A percentile compares a stretch with the other conserved stretches of the same genome.
phyloP scores from a whole-genome alignment of 495 filamentous ascomycete species.

The Talaromyces wortmannii region DNA sequence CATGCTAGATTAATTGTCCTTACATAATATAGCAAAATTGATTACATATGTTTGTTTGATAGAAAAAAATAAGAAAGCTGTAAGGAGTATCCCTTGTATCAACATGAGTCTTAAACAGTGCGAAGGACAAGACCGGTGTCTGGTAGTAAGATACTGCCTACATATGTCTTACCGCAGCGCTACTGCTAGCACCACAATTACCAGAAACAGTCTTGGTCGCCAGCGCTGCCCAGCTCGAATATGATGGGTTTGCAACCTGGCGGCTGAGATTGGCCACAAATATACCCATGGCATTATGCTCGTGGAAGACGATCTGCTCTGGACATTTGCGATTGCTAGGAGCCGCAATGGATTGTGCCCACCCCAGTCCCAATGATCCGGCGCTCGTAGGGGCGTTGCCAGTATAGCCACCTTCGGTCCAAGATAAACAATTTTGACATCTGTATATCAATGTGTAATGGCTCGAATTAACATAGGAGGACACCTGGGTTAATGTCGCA shows the following conservation, averaged over 20 bases:
- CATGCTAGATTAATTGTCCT: too few species aligned
- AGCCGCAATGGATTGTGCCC: slow-evolving; percentile 30
- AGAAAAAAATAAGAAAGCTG: too few species aligned
- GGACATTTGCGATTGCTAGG: slow-evolving; percentile 3
- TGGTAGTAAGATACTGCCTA: too few species aligned
- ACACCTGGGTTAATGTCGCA: slow-evolving; percentile 49
- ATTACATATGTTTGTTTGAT: too few species aligned
- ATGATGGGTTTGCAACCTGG: not conserved
- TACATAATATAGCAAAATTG: too few species aligned
- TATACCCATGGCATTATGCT: not conserved
- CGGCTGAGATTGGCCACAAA: not conserved
- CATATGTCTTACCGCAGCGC: not conserved
- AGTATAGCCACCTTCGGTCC: slow-evolving; percentile 43
- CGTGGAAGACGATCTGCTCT: not conserved
- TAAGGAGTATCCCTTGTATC: too few species aligned
- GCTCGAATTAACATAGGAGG: slow-evolving; percentile 42
- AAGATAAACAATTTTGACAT: slow-evolving; percentile 55
- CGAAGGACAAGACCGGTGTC: too few species aligned
- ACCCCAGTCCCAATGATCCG: slow-evolving; percentile 34
- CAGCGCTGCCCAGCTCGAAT: not conserved
- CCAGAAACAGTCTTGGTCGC: not conserved
- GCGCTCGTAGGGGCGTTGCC: slow-evolving; percentile 32
- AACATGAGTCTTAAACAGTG: too few species aligned
- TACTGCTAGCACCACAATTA: not conserved
- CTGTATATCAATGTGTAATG: slow-evolving; percentile 53